Conservation (phyloP, 257 asterid genomes). For the Primulina tabacum region DNA sequence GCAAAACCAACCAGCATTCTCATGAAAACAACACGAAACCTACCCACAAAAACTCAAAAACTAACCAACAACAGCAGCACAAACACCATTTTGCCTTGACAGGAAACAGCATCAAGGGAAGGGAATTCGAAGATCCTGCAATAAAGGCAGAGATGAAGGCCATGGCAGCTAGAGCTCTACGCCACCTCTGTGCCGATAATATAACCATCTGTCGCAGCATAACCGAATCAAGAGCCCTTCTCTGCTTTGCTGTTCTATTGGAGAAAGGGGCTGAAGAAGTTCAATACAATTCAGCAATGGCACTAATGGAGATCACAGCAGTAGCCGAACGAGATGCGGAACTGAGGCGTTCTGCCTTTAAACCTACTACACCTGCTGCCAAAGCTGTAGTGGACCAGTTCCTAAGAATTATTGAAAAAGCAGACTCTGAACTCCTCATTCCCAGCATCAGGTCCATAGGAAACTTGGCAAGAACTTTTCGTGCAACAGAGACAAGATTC, state of each 20-base stretch:
- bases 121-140: constrained; percentile 48
- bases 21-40: constrained; percentile 3
- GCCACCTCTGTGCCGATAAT: constrained; percentile 58
- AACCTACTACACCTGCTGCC: constrained; percentile 69
- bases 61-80: constrained; percentile 26
- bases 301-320: constrained; percentile 72
- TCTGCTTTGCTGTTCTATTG: constrained; percentile 55
- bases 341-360: constrained; percentile 60
- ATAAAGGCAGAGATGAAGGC: constrained; percentile 57
- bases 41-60: constrained; percentile 12
- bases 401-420: constrained; percentile 42
- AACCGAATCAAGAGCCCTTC: constrained; percentile 56
- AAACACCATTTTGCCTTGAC: constrained; percentile 31
- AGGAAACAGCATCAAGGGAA: constrained; percentile 48
- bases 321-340: constrained; percentile 59
- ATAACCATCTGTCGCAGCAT: constrained; percentile 43
- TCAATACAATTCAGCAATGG: constrained; percentile 63
- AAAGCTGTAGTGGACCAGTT: constrained; percentile 71
- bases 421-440: constrained; percentile 48
- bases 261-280: constrained; percentile 70
- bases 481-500: constrained; percentile 68
- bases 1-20: constrained; percentile 2
- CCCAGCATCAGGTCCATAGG: constrained; percentile 71
- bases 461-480: constrained; percentile 62
- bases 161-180: constrained; percentile 59